Conservation (phyloP, 2,329 filamentous ascomycete species). For the Hypoxylon sp. region DNA sequence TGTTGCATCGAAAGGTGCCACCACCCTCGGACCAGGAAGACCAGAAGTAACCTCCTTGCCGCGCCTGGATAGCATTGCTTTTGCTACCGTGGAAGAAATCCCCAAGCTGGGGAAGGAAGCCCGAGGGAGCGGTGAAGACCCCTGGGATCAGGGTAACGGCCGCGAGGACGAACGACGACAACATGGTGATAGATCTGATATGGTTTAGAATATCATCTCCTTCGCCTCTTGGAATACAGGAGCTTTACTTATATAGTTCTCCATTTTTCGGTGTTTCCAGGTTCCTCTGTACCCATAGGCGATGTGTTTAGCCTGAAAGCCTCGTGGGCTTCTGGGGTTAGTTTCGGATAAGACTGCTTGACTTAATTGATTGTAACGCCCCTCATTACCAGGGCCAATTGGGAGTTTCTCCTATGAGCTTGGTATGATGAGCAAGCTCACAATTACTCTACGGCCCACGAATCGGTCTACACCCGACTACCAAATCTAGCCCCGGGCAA, state of each 20-base stretch:
- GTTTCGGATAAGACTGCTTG: slow-evolving; percentile 43
- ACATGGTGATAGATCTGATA: slow-evolving; percentile 38
- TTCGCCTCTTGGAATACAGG: not conserved
- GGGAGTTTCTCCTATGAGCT: slow-evolving; percentile 28
- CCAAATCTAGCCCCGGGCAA: slow-evolving; percentile 43
- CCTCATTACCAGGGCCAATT: slow-evolving; percentile 47
- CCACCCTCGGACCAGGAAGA: slow-evolving; percentile 49
- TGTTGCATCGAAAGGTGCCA: slow-evolving; percentile 37
- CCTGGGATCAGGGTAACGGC: slow-evolving; percentile 47
- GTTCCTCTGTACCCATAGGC: slow-evolving; percentile 24
- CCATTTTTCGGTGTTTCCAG: slow-evolving; percentile 7
- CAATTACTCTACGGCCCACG: slow-evolving; percentile 8
- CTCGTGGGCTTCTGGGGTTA: slow-evolving; percentile 44
- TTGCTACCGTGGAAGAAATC: slow-evolving; percentile 40
- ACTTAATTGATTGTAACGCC: slow-evolving; percentile 43
- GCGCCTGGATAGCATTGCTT: slow-evolving; percentile 40
- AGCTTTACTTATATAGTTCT: slow-evolving; percentile 33
- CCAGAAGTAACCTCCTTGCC: slow-evolving; percentile 50
- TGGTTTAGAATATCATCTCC: slow-evolving; percentile 10
- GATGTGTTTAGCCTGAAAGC: slow-evolving; percentile 49
- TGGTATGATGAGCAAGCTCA: slow-evolving; percentile 20
- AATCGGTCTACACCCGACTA: slow-evolving; percentile 25
- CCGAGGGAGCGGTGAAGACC: slow-evolving; percentile 45
- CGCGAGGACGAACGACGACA: slow-evolving; percentile 47
- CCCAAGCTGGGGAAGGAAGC: slow-evolving; percentile 39